Conservation (phyloP, 345 rosid genomes). For the Cardamine resedifolia region DNA sequence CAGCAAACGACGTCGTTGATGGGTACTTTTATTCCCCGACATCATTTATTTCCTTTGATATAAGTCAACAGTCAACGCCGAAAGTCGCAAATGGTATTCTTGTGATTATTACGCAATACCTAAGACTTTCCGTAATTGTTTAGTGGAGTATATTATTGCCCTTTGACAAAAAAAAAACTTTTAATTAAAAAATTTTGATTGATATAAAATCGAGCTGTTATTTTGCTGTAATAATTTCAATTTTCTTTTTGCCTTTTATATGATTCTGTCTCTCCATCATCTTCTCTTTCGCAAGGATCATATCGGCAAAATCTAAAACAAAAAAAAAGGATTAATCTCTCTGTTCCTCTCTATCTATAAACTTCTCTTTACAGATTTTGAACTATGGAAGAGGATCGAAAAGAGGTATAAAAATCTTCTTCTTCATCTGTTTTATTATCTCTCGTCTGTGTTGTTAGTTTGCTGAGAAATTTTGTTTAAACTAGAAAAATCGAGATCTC, state of each 20-base stretch:
- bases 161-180: not conserved
- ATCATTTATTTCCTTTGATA: not conserved
- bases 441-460: slow-evolving; percentile 3
- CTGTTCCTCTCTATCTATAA: not conserved
- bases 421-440: not conserved
- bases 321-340: not conserved
- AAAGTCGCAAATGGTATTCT: slow-evolving; percentile 28
- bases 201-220: slow-evolving; percentile 25
- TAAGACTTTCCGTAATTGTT: slow-evolving; percentile 31
- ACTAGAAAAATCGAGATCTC: slow-evolving; percentile 24
- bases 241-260: not conserved
- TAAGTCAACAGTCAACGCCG: not conserved
- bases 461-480: not conserved
- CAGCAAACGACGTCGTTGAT: not conserved
- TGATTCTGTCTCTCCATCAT: slow-evolving; percentile 15
- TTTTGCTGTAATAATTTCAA: slow-evolving; percentile 26
- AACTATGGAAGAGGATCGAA: slow-evolving; percentile 37
- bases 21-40: not conserved
- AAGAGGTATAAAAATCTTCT: slow-evolving; percentile 29
- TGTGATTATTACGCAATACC: slow-evolving; percentile 12
- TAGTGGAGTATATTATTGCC: slow-evolving; percentile 3
- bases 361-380: slow-evolving; percentile 2
- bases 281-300: slow-evolving; percentile 13
- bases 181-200: slow-evolving; percentile 1
- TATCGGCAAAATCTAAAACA: not conserved